Evolutionary conservation across 768 basidiomycete genomes (phyloP).

Genomic region (Boletus vinaceobasis): DNA sequence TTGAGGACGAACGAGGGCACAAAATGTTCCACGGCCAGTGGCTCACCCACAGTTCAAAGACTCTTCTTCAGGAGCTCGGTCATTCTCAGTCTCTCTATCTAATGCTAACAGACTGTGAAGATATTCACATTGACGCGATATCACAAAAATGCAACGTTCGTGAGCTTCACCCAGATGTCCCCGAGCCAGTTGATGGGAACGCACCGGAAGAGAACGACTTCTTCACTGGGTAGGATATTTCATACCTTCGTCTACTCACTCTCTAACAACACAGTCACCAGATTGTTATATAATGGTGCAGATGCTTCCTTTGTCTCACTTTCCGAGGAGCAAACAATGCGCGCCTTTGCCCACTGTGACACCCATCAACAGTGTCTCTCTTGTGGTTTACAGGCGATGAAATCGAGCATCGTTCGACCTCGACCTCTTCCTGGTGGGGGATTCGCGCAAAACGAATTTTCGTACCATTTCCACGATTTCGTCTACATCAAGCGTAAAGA

Average conservation of each 20-base stretch:
- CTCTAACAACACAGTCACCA: conserved; percentile 21
- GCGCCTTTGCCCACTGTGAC: conserved; percentile 29
- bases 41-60: conserved; percentile 62
- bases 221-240: conserved; percentile 48
- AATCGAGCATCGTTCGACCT: conserved; percentile 23
- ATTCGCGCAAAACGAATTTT: conserved; percentile 38
- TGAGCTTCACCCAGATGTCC: conserved; percentile 38
- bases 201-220: conserved; percentile 45
- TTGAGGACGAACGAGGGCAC: conserved; percentile 35
- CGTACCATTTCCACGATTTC: conserved; percentile 60
- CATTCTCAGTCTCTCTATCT: conserved; percentile 60
- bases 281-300: conserved; percentile 51
- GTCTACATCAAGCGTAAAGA: conserved; percentile 48
- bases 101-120: conserved; percentile 51
- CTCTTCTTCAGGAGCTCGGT: conserved; percentile 60
- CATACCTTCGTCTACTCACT: not conserved
- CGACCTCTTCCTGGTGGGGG: conserved; percentile 32
- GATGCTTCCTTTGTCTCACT: conserved; percentile 46
- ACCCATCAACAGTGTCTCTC: conserved; percentile 44
- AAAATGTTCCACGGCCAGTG: conserved; percentile 72
- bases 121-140: conserved; percentile 53
- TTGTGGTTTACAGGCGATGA: conserved; percentile 39
- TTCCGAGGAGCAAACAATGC: conserved; percentile 32
- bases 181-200: conserved; percentile 46
- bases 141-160: conserved; percentile 54